Percentiles rank a stretch among this genome's conserved stretches.
Evolutionary conservation across 805 yeast species (phyloP).

Genomic region (Pichia nanzhaoensis): DNA sequence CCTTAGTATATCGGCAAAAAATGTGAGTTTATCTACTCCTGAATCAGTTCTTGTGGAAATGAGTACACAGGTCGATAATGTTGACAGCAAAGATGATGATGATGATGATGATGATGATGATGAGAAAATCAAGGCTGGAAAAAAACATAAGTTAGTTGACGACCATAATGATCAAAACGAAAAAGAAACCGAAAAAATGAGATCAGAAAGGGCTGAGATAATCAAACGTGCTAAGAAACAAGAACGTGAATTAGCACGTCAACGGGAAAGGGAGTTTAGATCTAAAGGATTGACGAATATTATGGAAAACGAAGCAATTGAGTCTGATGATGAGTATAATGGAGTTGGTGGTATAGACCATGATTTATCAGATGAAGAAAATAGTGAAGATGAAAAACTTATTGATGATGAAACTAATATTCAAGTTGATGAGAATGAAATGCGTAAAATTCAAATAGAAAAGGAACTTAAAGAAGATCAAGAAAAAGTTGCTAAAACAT

Average conservation of each 20-base stretch:
- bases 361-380: constrained; percentile 48
- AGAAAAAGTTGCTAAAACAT: constrained; percentile 55
- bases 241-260: constrained; percentile 21
- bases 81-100: constrained; percentile 11
- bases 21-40: neutral
- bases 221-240: constrained; percentile 22
- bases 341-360: constrained; percentile 75
- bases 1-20: constrained; percentile 1
- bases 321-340: constrained; percentile 84
- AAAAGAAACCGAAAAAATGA: constrained; percentile 35
- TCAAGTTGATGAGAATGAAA: constrained; percentile 49
- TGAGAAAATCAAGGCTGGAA: constrained; percentile 17
- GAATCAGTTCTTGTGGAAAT: too few relatives aligned
- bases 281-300: constrained; percentile 51
- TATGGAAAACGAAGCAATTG: constrained; percentile 79
- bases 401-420: constrained; percentile 61
- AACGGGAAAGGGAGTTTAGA: constrained; percentile 46
- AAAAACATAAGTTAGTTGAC: constrained; percentile 3
- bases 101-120: constrained; percentile 17
- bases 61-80: constrained; percentile 1
- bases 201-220: constrained; percentile 21
- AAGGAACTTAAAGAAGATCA: constrained; percentile 59
- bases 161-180: constrained; percentile 29
- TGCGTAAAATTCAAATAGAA: constrained; percentile 50
- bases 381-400: constrained; percentile 74